Percentiles rank a stretch among this genome's conserved stretches.
Conservation (phyloP, 1,139 yeast genomes). For the Lodderomyces oxycetoniae region DNA sequence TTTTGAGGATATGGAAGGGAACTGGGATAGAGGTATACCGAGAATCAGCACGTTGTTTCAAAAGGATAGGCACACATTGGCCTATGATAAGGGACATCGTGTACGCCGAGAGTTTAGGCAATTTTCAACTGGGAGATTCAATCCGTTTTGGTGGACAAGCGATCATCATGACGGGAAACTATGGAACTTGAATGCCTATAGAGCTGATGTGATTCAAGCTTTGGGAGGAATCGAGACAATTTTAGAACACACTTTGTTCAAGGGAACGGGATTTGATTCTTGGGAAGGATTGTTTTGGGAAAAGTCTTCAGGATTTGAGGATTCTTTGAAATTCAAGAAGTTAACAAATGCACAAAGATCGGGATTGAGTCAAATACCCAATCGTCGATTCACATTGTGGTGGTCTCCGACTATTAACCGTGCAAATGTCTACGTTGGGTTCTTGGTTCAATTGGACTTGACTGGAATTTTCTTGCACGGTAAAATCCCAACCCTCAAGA, state of each 20-base stretch:
- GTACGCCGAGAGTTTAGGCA: slow-evolving; percentile 75
- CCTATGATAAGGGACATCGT: slow-evolving; percentile 93
- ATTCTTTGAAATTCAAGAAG: slow-evolving; percentile 88
- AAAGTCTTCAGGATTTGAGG: slow-evolving; percentile 94
- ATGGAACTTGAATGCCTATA: slow-evolving; percentile 89
- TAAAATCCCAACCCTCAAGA: slow-evolving; percentile 93
- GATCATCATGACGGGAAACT: slow-evolving; percentile 91
- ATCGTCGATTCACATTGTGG: slow-evolving; percentile 95
- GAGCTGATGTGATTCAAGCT: slow-evolving; percentile 96
- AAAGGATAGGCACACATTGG: slow-evolving; percentile 90
- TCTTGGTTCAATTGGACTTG: slow-evolving; percentile 89
- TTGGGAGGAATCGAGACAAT: slow-evolving; percentile 97
- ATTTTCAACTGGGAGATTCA: slow-evolving; percentile 63
- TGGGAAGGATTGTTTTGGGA: slow-evolving; percentile 99
- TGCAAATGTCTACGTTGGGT: slow-evolving; percentile 97
- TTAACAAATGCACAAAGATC: slow-evolving; percentile 96
- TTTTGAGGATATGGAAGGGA: slow-evolving; percentile 87
- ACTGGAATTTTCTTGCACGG: slow-evolving; percentile 98
- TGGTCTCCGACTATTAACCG: slow-evolving; percentile 99
- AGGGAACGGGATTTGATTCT: slow-evolving; percentile 95
- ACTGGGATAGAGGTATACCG: slow-evolving; percentile 97
- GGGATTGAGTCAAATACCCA: slow-evolving; percentile 96
- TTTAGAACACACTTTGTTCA: slow-evolving; percentile 88
- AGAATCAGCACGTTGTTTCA: slow-evolving; percentile 93
- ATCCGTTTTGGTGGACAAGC: slow-evolving; percentile 97